Percentiles rank a stretch among this genome's conserved stretches.
These are phyloP conservation scores for Grosmannia penicillata DNA, from an alignment of 2,329 filamentous ascomycete species.

Conservation along the genomic window DNA sequence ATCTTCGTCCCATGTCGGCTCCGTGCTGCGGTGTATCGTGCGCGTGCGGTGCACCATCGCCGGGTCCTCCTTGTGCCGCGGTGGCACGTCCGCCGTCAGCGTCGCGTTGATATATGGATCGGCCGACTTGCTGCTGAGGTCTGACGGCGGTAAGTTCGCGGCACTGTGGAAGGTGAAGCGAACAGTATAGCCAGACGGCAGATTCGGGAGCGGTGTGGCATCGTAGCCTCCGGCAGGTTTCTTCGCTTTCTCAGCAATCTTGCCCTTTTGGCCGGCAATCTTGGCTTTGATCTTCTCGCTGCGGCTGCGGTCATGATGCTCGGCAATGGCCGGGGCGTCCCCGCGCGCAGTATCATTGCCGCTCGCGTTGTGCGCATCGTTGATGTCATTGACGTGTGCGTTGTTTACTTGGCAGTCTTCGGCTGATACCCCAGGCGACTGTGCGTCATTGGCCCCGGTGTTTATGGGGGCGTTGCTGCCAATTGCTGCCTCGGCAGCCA, in stretches of 20 bases:
- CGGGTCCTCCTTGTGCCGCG: conserved; percentile 76
- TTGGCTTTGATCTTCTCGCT: background rate
- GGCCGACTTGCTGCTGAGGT: conserved; percentile 61
- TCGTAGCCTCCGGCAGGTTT: conserved; percentile 12
- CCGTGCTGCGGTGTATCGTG: conserved; percentile 55
- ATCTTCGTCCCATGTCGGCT: conserved; percentile 69
- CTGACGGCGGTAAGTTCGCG: conserved; percentile 66
- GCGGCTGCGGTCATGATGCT: background rate
- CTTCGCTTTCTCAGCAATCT: conserved; percentile 5
- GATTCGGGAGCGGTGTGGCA: conserved; percentile 55
- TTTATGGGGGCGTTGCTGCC: too few species aligned
- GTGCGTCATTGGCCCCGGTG: too few species aligned
- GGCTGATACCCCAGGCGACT: too few species aligned
- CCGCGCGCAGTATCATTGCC: too few species aligned
- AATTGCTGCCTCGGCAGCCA: too few species aligned
- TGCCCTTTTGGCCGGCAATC: conserved; percentile 1
- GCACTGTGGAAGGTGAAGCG: conserved; percentile 75
- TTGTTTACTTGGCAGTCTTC: too few species aligned
- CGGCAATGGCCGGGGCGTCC: too few species aligned
- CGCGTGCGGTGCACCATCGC: conserved; percentile 58
- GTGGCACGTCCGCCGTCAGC: conserved; percentile 54
- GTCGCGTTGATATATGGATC: conserved; percentile 74
- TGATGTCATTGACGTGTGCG: too few species aligned
- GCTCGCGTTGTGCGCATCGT: too few species aligned
- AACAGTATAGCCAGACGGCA: conserved; percentile 67